Conservation (phyloP, 495 filamentous ascomycete genomes). For the Delitschia confertaspora region DNA sequence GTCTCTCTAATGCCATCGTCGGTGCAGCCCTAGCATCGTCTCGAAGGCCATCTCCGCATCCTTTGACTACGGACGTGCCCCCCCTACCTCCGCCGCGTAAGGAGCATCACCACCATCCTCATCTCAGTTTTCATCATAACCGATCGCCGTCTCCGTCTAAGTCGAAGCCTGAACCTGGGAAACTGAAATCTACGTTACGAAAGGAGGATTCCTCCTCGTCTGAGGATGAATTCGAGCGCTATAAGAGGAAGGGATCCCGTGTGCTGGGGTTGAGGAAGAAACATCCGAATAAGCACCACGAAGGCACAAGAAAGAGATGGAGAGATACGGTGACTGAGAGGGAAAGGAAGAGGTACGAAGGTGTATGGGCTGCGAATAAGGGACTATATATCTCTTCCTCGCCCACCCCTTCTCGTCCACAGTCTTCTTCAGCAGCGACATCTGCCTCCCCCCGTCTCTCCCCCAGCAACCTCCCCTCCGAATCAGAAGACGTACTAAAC, state of each 20-base stretch:
- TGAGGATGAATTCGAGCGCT: slow-evolving; percentile 50
- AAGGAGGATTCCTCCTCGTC: slow-evolving; percentile 40
- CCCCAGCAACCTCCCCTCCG: too few species aligned
- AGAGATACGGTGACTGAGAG: slow-evolving; percentile 62
- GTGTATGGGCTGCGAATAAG: slow-evolving; percentile 89
- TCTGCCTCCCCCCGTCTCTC: too few species aligned
- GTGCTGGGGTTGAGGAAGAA: slow-evolving; percentile 45
- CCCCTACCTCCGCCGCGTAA: slow-evolving; percentile 20
- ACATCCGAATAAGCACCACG: slow-evolving; percentile 76
- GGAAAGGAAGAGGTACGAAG: slow-evolving; percentile 88
- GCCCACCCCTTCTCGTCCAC: neutral
- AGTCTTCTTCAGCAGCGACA: too few species aligned
- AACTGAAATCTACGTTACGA: slow-evolving; percentile 67
- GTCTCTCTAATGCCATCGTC: slow-evolving; percentile 67
- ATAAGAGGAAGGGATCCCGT: slow-evolving; percentile 36
- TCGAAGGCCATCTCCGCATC: slow-evolving; percentile 45
- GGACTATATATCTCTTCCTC: slow-evolving; percentile 43
- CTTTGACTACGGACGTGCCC: slow-evolving; percentile 33
- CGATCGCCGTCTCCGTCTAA: slow-evolving; percentile 49
- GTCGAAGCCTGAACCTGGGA: slow-evolving; percentile 21
- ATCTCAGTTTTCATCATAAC: slow-evolving; percentile 37
- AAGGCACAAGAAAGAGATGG: slow-evolving; percentile 82
- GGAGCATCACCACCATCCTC: slow-evolving; percentile 41
- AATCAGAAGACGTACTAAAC: slow-evolving; percentile 62
- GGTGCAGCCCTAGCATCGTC: slow-evolving; percentile 78